phyloP scores from a whole-genome alignment of 495 filamentous ascomycete genomes.

The Penicillium ucsense region DNA sequence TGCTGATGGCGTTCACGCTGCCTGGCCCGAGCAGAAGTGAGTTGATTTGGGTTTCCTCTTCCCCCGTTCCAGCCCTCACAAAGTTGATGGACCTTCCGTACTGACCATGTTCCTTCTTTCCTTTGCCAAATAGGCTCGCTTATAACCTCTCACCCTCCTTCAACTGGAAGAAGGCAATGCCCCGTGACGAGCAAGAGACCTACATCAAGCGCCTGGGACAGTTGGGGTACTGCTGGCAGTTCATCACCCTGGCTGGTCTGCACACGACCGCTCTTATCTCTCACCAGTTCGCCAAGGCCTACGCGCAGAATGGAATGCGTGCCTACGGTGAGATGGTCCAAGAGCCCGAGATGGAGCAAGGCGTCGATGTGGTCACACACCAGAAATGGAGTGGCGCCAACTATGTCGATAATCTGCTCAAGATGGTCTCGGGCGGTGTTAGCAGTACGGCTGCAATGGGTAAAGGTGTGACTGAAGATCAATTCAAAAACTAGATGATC shows the following conservation, averaged over 20 bases:
- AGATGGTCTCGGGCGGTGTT: slow-evolving; percentile 94
- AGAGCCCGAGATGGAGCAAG: slow-evolving; percentile 87
- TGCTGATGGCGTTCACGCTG: slow-evolving; percentile 84
- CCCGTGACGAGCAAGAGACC: slow-evolving; percentile 84
- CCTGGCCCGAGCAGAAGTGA: slow-evolving; percentile 94
- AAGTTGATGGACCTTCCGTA: background rate
- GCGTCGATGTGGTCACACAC: slow-evolving; percentile 91
- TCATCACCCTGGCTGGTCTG: slow-evolving; percentile 97
- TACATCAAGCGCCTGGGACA: slow-evolving; percentile 83
- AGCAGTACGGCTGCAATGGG: slow-evolving; percentile 92
- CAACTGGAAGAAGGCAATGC: slow-evolving; percentile 99
- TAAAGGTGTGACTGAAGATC: slow-evolving; percentile 94
- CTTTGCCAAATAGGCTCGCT: slow-evolving; percentile 49
- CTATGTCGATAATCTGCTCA: slow-evolving; percentile 86
- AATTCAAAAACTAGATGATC: slow-evolving; percentile 54
- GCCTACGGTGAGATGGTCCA: slow-evolving; percentile 95
- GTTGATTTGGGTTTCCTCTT: slow-evolving; percentile 14
- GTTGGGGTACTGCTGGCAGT: slow-evolving; percentile 98
- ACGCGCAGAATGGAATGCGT: slow-evolving; percentile 74
- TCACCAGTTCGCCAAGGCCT: slow-evolving; percentile 80
- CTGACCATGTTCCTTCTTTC: background rate
- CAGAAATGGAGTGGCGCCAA: slow-evolving; percentile 97
- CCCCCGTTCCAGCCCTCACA: background rate
- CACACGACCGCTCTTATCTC: slow-evolving; percentile 90
- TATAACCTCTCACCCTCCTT: slow-evolving; percentile 98